phyloP scores from a whole-genome alignment of 495 filamentous ascomycete genomes.

The Talaromyces wortmannii region DNA sequence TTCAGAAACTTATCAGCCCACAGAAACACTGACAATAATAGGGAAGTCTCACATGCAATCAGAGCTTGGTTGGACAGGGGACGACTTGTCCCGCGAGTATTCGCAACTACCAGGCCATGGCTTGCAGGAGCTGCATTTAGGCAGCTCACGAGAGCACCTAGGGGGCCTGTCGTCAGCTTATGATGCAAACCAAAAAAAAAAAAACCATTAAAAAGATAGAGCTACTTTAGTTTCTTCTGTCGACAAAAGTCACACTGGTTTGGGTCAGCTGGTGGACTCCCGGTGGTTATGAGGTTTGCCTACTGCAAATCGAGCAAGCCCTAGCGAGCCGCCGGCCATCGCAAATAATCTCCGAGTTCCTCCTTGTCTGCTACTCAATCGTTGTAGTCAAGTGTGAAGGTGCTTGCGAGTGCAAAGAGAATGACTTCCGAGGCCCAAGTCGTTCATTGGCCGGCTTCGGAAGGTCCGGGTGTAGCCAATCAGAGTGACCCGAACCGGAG shows the following conservation, averaged over 20 bases:
- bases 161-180: background rate
- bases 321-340: background rate
- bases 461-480: conserved; percentile 3
- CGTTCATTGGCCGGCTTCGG: background rate
- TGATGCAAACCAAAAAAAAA: background rate
- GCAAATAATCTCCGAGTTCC: too few relatives aligned
- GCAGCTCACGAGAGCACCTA: conserved; percentile 16
- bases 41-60: too few relatives aligned
- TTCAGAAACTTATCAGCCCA: background rate
- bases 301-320: background rate
- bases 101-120: conserved; percentile 14
- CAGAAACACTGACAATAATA: background rate
- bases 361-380: too few relatives aligned
- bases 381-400: too few relatives aligned
- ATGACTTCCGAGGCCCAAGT: background rate
- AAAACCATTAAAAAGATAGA: background rate
- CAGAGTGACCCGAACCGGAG: background rate
- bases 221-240: conserved; percentile 16
- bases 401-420: too few relatives aligned
- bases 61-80: too few relatives aligned
- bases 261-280: background rate
- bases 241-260: conserved; percentile 13
- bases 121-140: conserved; percentile 14
- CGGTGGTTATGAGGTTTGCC: background rate
- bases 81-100: conserved; percentile 5